Evolutionary conservation across 331 rosid genomes (phyloP), one percentile per base, ranked within the genome.

Genomic region (Arachis monticola): DNA sequence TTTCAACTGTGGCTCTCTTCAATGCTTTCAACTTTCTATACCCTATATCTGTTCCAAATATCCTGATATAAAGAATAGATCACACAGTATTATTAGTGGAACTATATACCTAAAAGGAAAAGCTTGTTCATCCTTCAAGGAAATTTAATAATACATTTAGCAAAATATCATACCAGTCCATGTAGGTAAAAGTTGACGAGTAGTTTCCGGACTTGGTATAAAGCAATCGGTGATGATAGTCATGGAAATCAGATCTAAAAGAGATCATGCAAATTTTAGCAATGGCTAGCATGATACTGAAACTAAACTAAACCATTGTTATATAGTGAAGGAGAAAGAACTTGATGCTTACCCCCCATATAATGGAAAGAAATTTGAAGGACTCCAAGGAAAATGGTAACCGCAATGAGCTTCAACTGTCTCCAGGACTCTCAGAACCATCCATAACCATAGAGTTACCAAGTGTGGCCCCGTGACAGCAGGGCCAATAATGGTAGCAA

Each of bases 331-430:
- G 63, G 52, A 46, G 57, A 40, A 45, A 67, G 71, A 69, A 74
- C 55, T n/a, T 58, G 60, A 27, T 73, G 78, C 93, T 86, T 50
- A 91, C 98, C 96, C 97, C 45, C 97, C 98, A 75, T 93, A 93
- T 17, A 93, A 75, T 32, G 98, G 97, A 67, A 93, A 61, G 81
- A 89, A 91, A 81, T 93, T 89, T 60, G 98, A 89, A 51, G 80
- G 90, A 77, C 98, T 91, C 96, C 98, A 93, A 1, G 98, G 98
- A 71, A 93, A 93, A 91, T 93, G 85, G 77, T 93, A 91, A 58
- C 98, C 97, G 10, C 96, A 84, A 73, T 93, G 98, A 13, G 91
- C 97, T 89, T 93, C 98, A 10, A 91, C 91, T 1, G 98, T 93
- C 87, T 93, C 98, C 14, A 93, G 78, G 83, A 93, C 92, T 87